These are phyloP conservation scores for Capsicum rhomboideum DNA, from an alignment of 257 asterid genomes.

Conservation along the genomic window DNA sequence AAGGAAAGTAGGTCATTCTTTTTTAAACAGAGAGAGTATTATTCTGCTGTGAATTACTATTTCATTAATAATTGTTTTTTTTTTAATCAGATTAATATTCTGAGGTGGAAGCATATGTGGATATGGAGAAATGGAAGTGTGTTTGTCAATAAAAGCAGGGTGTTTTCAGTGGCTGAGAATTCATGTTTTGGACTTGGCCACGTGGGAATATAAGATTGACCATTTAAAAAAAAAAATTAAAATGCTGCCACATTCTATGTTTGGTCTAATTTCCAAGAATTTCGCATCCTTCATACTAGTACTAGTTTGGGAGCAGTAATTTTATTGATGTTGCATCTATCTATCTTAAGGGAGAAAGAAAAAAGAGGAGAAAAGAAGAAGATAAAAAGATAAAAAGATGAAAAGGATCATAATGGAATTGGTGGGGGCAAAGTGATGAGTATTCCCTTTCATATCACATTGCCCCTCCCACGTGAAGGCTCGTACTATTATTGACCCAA, in stretches of 20 bases:
- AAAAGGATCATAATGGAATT: background rate
- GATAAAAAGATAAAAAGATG: background rate
- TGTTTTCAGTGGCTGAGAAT: conserved; percentile 1
- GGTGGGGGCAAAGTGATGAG: conserved; percentile 10
- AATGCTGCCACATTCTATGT: background rate
- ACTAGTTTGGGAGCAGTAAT: background rate
- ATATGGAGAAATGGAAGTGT: background rate
- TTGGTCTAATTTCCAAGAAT: background rate
- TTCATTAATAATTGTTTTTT: background rate
- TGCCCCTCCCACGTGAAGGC: conserved; percentile 35
- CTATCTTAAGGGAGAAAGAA: background rate
- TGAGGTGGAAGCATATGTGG: conserved; percentile 7
- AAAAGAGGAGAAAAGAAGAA: background rate
- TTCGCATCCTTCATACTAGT: no score
- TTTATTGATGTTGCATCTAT: background rate
- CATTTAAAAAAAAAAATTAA: background rate
- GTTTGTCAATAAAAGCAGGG: background rate
- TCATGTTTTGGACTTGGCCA: background rate
- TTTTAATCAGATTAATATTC: background rate
- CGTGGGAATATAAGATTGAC: background rate
- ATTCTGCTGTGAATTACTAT: background rate
- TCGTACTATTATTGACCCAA: conserved; percentile 6
- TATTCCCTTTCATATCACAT: conserved; percentile 27
- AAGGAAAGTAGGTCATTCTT: no score
- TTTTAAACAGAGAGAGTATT: no score